A percentile compares a stretch with the other conserved stretches of the same genome.
Evolutionary conservation across 2,329 filamentous ascomycete species (phyloP).

Genomic region (Rhynchosporium graminicola): DNA sequence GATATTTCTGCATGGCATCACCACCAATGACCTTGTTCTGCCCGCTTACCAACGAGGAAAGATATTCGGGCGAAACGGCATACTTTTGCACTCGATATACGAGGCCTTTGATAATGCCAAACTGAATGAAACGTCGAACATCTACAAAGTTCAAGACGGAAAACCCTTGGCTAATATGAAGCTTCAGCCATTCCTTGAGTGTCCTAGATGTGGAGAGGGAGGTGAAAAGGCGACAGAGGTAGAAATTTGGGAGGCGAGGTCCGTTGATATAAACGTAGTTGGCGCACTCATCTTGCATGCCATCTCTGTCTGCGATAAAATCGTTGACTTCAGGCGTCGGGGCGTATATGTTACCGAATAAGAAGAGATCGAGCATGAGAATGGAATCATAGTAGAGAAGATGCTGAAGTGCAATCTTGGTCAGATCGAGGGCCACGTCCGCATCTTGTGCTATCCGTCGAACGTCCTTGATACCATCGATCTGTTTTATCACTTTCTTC

Average conservation of each 20-base stretch:
- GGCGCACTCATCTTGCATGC: slow-evolving; percentile 82
- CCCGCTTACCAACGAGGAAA: slow-evolving; percentile 45
- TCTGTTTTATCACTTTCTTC: slow-evolving; percentile 76
- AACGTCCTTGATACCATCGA: slow-evolving; percentile 90
- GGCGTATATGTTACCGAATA: slow-evolving; percentile 89
- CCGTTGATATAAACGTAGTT: slow-evolving; percentile 63
- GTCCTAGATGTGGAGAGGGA: slow-evolving; percentile 80
- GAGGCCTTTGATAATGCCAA: slow-evolving; percentile 93
- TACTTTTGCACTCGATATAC: slow-evolving; percentile 93
- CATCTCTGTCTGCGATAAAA: slow-evolving; percentile 74
- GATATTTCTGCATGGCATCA: slow-evolving; percentile 61
- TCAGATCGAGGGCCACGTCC: slow-evolving; percentile 83
- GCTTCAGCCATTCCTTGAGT: slow-evolving; percentile 83
- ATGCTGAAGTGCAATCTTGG: slow-evolving; percentile 83
- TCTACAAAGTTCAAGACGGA: slow-evolving; percentile 76
- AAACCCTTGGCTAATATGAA: slow-evolving; percentile 66
- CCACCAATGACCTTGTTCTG: slow-evolving; percentile 39
- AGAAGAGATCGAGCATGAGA: slow-evolving; percentile 90
- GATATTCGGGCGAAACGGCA: slow-evolving; percentile 67
- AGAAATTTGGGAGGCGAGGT: slow-evolving; percentile 53
- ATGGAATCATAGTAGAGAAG: slow-evolving; percentile 92
- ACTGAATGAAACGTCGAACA: slow-evolving; percentile 88
- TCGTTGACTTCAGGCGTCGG: slow-evolving; percentile 74
- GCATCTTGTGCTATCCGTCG: slow-evolving; percentile 82
- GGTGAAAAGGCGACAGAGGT: slow-evolving; percentile 81